Base-by-base conservation (phyloP, 805 yeast species). In the Pichia kluyveri region DNA sequence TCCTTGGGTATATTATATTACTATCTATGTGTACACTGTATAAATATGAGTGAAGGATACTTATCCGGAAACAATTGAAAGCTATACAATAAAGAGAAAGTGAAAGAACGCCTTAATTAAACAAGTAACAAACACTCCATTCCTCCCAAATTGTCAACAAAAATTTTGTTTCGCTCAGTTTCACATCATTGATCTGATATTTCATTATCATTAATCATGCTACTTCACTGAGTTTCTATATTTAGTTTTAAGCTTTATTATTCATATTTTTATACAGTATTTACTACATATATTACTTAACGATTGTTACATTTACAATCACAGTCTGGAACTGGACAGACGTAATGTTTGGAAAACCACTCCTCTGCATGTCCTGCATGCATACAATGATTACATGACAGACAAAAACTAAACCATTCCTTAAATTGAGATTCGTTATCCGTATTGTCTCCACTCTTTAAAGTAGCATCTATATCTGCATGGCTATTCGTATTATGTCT, bases 311-410 rank as follows among this genome's bases (percentile, higher is more conserved):
- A 91, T 44, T 78, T 71, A 59, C 99, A 91, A 39, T 73, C 71
- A 59, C 99, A 91, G 40, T 89, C 95, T 0, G 97, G 96, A 3
- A 91, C 96, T 0, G 99, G 97, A 59, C 99, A 91, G 1, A 86
- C 78, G 48, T 77, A 78, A 58, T 90, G 96, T 61, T 82, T 83
- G 27, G 83, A 76, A 62, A 91, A 91, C 99, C 99, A 91, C 58
- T 90, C 95, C 53, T 86, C 89, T 0, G 97, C 97, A 62, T 91
- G 99, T 5, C 85, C 89, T 0, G 96, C 89, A 67, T 91, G 99
- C 78, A 82, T 82, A 1, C 96, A 96, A 58, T 91, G 99, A 60
- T 85, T 87, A 61, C 99, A 91, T 34, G 82, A 78, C 54, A 91
- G 67, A 59, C 99, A 91, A 66, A 88, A 88, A 55, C 93, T 86